Conservation (phyloP, 1,284 basidiomycete genomes). For the Moniliophthora roreri region DNA sequence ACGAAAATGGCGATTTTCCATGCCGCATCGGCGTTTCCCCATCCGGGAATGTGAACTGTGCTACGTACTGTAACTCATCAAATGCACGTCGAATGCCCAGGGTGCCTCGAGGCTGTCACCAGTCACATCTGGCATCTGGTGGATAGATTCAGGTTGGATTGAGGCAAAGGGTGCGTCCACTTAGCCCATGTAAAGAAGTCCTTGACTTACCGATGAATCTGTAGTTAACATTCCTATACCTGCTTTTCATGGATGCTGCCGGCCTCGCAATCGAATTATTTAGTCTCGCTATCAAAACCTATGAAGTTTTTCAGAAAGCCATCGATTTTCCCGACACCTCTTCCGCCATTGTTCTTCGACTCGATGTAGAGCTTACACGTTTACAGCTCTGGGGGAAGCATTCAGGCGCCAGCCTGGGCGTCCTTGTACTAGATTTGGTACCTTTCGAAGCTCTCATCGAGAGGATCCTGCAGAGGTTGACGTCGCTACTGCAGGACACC, state of each 20-base stretch:
- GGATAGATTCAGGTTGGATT: no score
- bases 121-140: no score
- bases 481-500: conserved; percentile 8
- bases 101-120: no score
- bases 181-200: no score
- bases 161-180: no score
- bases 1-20: no score
- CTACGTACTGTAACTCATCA: no score
- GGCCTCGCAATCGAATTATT: conserved; percentile 6
- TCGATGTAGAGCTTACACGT: conserved; percentile 10
- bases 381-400: conserved; percentile 10
- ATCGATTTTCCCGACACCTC: conserved; percentile 9
- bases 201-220: no score
- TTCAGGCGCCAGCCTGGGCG: conserved; percentile 6
- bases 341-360: conserved; percentile 6
- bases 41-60: no score
- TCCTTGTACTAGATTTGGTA: not conserved
- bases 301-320: conserved; percentile 8
- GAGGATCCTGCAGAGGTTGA: conserved; percentile 5
- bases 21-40: no score
- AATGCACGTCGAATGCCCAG: no score
- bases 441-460: conserved; percentile 7
- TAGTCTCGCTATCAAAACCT: conserved; percentile 4
- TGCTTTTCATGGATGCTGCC: not conserved
- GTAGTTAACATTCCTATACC: conserved; percentile 5